Evolutionary conservation across 805 yeast species (phyloP), one percentile per base, ranked within the genome.

Genomic region (Candida vartiovaarae): DNA sequence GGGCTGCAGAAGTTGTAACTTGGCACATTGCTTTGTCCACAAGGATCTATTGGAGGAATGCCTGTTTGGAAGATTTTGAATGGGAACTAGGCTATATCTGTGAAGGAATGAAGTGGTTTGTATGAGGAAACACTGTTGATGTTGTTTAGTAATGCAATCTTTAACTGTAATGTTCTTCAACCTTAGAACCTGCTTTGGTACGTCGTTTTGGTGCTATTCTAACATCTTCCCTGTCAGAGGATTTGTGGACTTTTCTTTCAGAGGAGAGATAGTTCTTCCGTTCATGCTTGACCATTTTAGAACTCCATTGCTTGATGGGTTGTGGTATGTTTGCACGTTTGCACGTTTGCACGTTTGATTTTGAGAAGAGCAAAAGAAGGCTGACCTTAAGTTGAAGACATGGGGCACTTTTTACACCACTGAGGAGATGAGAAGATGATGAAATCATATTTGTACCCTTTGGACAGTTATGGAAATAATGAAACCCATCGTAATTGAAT

Each of bases 101-200:
- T 15, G 20, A n/a, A n/a, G n/a, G n/a, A n/a, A n/a, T n/a, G n/a
- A 15, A 15, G 20, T 15, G 20, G 20, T 15, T 15, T 15, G 20
- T 15, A 15, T 15, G 20, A 15, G 20, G 20, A n/a, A n/a, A n/a
- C n/a, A n/a, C 2, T 15, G 20, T 15, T 15, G 20, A 15, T 15
- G 20, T 15, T 15, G 20, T 15, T 15, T 15, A 15, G 20, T 15
- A 93, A 56, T 93, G 98, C 98, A 91, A 91, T 60, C 69, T 93
- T 44, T 86, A 86, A 53, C 67, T 91, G 98, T 59, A 76, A 78
- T 84, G 55, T 89, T 89, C 54, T 74, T 95, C 62, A 86, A 89
- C 39, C 85, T 93, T 64, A 99, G 93, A 62, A 71, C 93, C 20
- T 15, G 20, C 20, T n/a, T n/a, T n/a, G n/a, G n/a, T n/a, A n/a